A percentile compares a stretch with the other conserved stretches of the same genome.
Conservation (phyloP, 768 basidiomycete species). For the Naganishia antarctica region DNA sequence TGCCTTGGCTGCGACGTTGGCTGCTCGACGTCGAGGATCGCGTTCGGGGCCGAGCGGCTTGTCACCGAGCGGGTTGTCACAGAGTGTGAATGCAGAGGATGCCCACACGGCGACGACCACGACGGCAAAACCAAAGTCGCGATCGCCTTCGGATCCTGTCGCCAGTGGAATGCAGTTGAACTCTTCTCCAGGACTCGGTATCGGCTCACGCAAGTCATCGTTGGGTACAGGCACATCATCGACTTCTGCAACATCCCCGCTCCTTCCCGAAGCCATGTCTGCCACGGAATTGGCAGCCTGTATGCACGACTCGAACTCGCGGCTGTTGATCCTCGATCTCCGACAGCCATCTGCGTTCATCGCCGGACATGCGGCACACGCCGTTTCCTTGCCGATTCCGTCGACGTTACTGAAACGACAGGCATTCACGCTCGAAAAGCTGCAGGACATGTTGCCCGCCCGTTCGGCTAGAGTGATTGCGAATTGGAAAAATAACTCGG, state of each 20-base stretch:
- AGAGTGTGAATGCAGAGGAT: slow-evolving; percentile 32
- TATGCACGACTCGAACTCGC: background rate
- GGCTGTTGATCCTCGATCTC: slow-evolving; percentile 73
- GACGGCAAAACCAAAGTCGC: slow-evolving; percentile 3
- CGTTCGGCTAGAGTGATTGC: slow-evolving; percentile 42
- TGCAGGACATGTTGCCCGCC: slow-evolving; percentile 73
- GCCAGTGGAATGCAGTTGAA: slow-evolving; percentile 32
- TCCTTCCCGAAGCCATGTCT: slow-evolving; percentile 4
- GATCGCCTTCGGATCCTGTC: slow-evolving; percentile 3
- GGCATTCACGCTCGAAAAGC: slow-evolving; percentile 69
- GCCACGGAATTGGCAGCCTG: slow-evolving; percentile 29
- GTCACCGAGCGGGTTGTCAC: slow-evolving; percentile 9
- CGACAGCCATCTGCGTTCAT: slow-evolving; percentile 73
- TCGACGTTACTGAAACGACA: slow-evolving; percentile 91
- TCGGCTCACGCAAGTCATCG: background rate
- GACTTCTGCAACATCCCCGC: too few relatives aligned
- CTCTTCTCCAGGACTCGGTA: slow-evolving; percentile 22
- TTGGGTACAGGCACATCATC: background rate
- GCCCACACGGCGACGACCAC: too few relatives aligned
- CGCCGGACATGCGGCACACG: slow-evolving; percentile 61
- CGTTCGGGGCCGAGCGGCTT: slow-evolving; percentile 21
- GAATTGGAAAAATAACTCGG: slow-evolving; percentile 36
- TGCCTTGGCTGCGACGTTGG: slow-evolving; percentile 21
- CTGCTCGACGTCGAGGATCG: slow-evolving; percentile 11
- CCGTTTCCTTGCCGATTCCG: slow-evolving; percentile 83